Percentiles rank a stretch among this genome's conserved stretches.
These are phyloP conservation scores for Salvia miltiorrhiza DNA, from an alignment of 257 asterid genomes.

Conservation along the genomic window DNA sequence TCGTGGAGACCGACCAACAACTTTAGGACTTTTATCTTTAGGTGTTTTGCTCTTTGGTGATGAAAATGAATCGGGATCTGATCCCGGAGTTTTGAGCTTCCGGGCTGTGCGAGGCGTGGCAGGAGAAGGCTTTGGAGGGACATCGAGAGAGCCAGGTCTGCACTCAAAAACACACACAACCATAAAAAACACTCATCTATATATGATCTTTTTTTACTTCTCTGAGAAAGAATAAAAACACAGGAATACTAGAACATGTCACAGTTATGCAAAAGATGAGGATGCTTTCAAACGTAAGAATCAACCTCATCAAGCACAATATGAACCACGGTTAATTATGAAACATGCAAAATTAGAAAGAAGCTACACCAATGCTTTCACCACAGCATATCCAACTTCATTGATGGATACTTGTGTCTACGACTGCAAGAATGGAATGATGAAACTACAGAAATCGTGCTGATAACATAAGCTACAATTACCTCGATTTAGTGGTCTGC, in stretches of 20 bases:
- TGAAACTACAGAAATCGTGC: neutral
- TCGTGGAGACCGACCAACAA: conserved; percentile 59
- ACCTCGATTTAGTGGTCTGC: conserved; percentile 93
- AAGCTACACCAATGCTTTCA: neutral
- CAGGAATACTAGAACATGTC: neutral
- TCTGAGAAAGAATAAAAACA: neutral
- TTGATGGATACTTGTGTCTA: neutral
- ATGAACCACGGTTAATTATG: neutral
- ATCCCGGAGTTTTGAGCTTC: conserved; percentile 43
- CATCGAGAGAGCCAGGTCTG: conserved; percentile 55
- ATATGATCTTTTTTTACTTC: neutral
- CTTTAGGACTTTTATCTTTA: conserved; percentile 65
- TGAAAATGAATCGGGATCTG: conserved; percentile 42
- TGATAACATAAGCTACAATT: conserved; percentile 3
- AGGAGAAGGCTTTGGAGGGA: conserved; percentile 54
- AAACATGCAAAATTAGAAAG: neutral
- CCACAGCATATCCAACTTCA: neutral
- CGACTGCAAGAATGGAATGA: neutral
- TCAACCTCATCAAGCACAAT: conserved; percentile 1
- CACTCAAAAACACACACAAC: conserved; percentile 14
- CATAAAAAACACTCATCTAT: neutral
- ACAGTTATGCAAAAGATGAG: neutral
- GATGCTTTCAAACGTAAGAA: neutral
- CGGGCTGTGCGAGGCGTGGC: conserved; percentile 45
- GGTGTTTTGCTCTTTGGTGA: conserved; percentile 59